A percentile compares a stretch with the other conserved stretches of the same genome.
These are phyloP conservation scores for Lablab purpureus DNA, from an alignment of 306 rosid genomes.

Conservation along the genomic window DNA sequence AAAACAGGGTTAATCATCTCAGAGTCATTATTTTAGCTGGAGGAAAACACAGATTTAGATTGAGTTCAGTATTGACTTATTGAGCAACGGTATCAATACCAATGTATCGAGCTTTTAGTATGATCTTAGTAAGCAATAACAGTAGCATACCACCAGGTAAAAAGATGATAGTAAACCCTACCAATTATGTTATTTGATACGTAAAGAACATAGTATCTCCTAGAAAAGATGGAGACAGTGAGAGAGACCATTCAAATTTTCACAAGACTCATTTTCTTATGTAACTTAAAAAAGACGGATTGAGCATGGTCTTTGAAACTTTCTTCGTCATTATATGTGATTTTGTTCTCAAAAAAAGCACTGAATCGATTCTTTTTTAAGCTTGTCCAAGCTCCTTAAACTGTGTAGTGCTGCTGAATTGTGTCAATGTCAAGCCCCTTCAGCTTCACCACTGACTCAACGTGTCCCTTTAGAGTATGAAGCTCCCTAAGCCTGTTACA, in stretches of 20 bases:
- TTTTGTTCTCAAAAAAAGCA: constrained; percentile 21
- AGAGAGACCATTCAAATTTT: constrained; percentile 44
- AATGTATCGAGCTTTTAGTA: constrained; percentile 21
- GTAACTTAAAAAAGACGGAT: constrained; percentile 49
- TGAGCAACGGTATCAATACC: constrained; percentile 1
- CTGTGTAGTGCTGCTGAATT: constrained; percentile 72
- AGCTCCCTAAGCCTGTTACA: constrained; percentile 74
- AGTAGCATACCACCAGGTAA: constrained; percentile 27
- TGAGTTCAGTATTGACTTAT: neutral
- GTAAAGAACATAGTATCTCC: constrained; percentile 45
- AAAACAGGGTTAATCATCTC: neutral
- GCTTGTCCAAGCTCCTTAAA: constrained; percentile 50
- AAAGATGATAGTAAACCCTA: constrained; percentile 27
- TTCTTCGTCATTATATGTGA: constrained; percentile 55
- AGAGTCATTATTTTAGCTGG: neutral
- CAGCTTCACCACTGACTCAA: constrained; percentile 91
- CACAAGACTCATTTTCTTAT: constrained; percentile 28
- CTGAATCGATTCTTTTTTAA: constrained; percentile 12
- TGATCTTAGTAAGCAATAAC: constrained; percentile 3
- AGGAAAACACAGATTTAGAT: neutral
- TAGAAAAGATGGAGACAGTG: constrained; percentile 21
- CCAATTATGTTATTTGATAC: constrained; percentile 45
- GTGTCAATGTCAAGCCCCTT: constrained; percentile 87
- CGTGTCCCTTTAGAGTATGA: constrained; percentile 84
- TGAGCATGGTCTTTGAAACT: constrained; percentile 32